A percentile compares a stretch with the other conserved stretches of the same genome.
Evolutionary conservation across 805 yeast genomes (phyloP).

Genomic region (Candida wancherniae): DNA sequence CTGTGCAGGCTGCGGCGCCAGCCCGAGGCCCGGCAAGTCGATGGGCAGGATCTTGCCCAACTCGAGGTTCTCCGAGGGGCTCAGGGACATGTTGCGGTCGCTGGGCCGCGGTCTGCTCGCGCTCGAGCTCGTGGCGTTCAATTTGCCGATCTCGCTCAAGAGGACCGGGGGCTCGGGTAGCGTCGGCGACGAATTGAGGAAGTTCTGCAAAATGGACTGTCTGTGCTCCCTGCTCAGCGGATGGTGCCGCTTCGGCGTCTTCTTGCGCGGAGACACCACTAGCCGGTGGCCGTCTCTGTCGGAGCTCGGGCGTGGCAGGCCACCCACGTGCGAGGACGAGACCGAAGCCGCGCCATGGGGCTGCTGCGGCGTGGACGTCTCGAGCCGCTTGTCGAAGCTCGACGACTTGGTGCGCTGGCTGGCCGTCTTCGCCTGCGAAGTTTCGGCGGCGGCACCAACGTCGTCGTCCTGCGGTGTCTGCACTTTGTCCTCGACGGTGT

Average conservation of each 20-base stretch:
- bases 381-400: conserved; percentile 6
- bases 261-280: conserved; percentile 6
- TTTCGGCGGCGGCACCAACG: too few relatives aligned
- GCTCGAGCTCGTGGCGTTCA: conserved; percentile 12
- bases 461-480: too few relatives aligned
- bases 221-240: conserved; percentile 10
- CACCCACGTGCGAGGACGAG: conserved; percentile 4
- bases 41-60: conserved; percentile 17
- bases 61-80: conserved; percentile 6
- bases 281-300: conserved; percentile 3
- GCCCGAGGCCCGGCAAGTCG: conserved; percentile 8
- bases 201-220: conserved; percentile 31
- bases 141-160: conserved; percentile 29
- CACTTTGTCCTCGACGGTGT: conserved; percentile 53
- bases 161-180: conserved; percentile 41
- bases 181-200: conserved; percentile 39
- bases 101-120: conserved; percentile 1
- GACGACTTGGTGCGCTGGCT: too few relatives aligned
- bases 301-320: conserved; percentile 1
- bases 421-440: too few relatives aligned
- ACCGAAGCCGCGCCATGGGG: conserved; percentile 7
- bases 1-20: conserved; percentile 1
- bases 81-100: conserved; percentile 1
- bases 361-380: conserved; percentile 10
- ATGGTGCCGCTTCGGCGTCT: conserved; percentile 8